A percentile compares a stretch with the other conserved stretches of the same genome.
phyloP scores from a whole-genome alignment of 306 rosid genomes.

The Vigna radiata region DNA sequence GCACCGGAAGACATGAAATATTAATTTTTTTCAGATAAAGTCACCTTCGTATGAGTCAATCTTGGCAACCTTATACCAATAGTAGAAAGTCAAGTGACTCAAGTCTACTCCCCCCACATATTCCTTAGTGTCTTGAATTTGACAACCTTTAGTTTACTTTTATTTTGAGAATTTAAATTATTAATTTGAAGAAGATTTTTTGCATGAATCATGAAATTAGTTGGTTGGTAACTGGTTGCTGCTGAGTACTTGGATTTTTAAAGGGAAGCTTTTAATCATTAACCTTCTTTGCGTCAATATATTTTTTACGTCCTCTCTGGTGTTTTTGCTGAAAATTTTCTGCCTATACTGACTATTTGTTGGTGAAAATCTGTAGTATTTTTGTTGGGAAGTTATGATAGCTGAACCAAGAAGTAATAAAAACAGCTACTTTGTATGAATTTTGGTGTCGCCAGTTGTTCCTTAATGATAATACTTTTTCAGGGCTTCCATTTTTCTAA shows the following conservation, averaged over 20 bases:
- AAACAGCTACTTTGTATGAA: not conserved
- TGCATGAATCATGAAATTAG: no score
- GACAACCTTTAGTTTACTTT: no score
- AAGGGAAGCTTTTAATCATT: not conserved
- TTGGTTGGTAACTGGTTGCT: no score
- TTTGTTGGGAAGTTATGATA: conserved; percentile 1
- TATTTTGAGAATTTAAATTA: no score
- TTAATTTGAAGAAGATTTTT: no score
- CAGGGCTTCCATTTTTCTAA: conserved; percentile 8
- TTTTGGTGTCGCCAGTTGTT: not conserved
- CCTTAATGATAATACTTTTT: not conserved
- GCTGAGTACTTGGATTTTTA: no score
- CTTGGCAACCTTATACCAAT: not conserved
- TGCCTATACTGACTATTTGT: not conserved
- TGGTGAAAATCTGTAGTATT: not conserved
- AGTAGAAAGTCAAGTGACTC: not conserved
- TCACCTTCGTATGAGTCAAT: not conserved
- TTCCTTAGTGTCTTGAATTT: not conserved
- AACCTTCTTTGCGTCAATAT: not conserved
- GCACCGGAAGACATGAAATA: not conserved
- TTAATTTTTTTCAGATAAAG: not conserved
- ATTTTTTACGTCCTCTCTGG: not conserved
- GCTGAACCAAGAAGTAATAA: not conserved
- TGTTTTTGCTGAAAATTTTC: not conserved
- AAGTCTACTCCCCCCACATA: not conserved